Conservation (phyloP, 2,329 filamentous ascomycete genomes). For the Bipolaris cookei region DNA sequence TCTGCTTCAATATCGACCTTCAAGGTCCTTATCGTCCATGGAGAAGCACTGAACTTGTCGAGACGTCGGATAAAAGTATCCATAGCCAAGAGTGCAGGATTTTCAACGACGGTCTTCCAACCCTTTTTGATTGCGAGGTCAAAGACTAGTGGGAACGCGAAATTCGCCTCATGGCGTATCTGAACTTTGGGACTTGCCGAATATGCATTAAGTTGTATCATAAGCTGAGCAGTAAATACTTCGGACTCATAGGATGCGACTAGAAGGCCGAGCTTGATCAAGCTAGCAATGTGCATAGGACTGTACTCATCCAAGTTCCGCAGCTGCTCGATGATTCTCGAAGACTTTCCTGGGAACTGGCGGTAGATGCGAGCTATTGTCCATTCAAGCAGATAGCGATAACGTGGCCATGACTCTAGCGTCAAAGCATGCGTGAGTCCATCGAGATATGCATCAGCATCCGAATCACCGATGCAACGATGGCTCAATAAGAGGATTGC, state of each 20-base stretch:
- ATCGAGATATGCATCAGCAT: slow-evolving; percentile 45
- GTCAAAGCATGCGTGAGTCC: slow-evolving; percentile 51
- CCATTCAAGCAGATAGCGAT: slow-evolving; percentile 57
- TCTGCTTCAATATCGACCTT: slow-evolving; percentile 53
- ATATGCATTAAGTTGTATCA: slow-evolving; percentile 52
- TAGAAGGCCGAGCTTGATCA: slow-evolving; percentile 56
- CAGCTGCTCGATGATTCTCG: slow-evolving; percentile 47
- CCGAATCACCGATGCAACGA: slow-evolving; percentile 36
- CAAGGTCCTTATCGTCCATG: slow-evolving; percentile 46
- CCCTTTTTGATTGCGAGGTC: slow-evolving; percentile 46
- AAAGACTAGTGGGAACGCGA: slow-evolving; percentile 55
- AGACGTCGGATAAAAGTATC: slow-evolving; percentile 54
- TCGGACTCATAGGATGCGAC: slow-evolving; percentile 49
- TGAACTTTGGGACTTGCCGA: slow-evolving; percentile 58
- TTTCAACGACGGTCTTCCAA: slow-evolving; percentile 49
- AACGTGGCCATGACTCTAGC: slow-evolving; percentile 56
- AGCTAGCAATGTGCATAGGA: slow-evolving; percentile 55
- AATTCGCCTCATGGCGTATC: slow-evolving; percentile 61
- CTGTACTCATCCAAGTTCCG: slow-evolving; percentile 52
- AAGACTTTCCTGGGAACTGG: slow-evolving; percentile 40
- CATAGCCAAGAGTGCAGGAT: slow-evolving; percentile 52
- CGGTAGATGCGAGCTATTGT: slow-evolving; percentile 54
- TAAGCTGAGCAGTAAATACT: slow-evolving; percentile 49
- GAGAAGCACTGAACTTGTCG: slow-evolving; percentile 52
- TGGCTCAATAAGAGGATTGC: slow-evolving; percentile 54